Percentiles rank a stretch among this genome's conserved stretches.
phyloP scores from a whole-genome alignment of 306 rosid genomes.

The Fagus crenata region DNA sequence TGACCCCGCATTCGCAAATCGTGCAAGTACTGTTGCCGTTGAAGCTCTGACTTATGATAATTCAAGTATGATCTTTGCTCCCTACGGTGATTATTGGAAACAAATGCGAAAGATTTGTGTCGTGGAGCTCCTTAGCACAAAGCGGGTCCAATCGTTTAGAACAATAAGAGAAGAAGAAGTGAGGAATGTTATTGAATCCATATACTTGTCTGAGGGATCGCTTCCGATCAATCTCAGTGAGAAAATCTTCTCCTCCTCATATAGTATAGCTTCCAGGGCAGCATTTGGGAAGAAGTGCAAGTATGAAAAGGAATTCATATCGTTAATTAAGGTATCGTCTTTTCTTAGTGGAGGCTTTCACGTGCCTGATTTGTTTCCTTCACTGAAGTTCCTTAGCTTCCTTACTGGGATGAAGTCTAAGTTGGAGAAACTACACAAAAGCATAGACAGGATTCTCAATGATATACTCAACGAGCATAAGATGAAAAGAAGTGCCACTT shows the following conservation, averaged over 20 bases:
- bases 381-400: no score
- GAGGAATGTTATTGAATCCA: not conserved
- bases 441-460: constrained; percentile 2
- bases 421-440: not conserved
- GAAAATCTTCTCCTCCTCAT: not conserved
- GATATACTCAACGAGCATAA: not conserved
- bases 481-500: not conserved
- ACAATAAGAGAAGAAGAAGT: constrained; percentile 16
- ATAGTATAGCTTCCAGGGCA: not conserved
- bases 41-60: not conserved
- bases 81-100: constrained; percentile 21
- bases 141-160: no score
- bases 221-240: not conserved
- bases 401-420: not conserved
- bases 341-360: not conserved
- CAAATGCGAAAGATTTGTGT: not conserved
- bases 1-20: not conserved
- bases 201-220: not conserved
- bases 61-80: not conserved
- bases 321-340: not conserved
- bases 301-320: not conserved
- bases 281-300: not conserved
- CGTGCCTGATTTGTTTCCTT: not conserved
- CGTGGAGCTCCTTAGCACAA: no score
- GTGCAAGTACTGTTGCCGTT: not conserved